Evolutionary conservation across 2,329 filamentous ascomycete genomes (phyloP), one percentile per base, ranked within the genome.

Genomic region (Xylogone sp.): DNA sequence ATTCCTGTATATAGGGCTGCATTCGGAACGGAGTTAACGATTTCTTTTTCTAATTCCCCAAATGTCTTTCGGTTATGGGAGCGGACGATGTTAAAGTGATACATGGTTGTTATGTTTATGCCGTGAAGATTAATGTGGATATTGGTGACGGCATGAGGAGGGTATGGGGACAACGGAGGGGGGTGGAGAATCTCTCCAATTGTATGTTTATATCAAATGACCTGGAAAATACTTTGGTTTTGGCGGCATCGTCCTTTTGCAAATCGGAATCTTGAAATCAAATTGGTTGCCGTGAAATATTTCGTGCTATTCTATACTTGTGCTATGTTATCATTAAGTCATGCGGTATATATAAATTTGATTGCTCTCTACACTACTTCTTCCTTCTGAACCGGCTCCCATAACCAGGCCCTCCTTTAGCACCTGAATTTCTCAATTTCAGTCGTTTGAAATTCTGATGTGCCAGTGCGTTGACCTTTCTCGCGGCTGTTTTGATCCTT

Each of bases 371-470:
- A 39, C 39, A 21, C 45, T 55, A 72, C 55, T 65, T 69, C 61
- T 75, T 74, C 55, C 82, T 71, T 51, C 81, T 74, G 64, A 85
- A 86, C 49, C 75, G 74, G 65, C 80, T 83, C 52, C 77, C 78
- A 62, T 75, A 72, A 2, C 74, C 78, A 19, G 79, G 73, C 3
- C 81, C 81, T 1, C 82, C 83, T 66, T 85, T 86, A n/a, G 79
- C 69, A 3, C 82, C 83, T 2, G 74, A 69, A 59, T 84, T 85
- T 59, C 73, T 75, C 62, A 87, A 69, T 71, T 87, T 87, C 53
- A 87, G 65, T 50, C 81, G 71, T 65, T 82, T 82, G 67, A 86
- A 87, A 69, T 87, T 87, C 55, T 82, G 76, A 60, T 86, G 79
- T 13, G 83, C 83, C 58, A 82, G 67, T 56, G 81, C 81, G 60